Conservation (phyloP, 495 filamentous ascomycete genomes). For the Cryomyces minteri region DNA sequence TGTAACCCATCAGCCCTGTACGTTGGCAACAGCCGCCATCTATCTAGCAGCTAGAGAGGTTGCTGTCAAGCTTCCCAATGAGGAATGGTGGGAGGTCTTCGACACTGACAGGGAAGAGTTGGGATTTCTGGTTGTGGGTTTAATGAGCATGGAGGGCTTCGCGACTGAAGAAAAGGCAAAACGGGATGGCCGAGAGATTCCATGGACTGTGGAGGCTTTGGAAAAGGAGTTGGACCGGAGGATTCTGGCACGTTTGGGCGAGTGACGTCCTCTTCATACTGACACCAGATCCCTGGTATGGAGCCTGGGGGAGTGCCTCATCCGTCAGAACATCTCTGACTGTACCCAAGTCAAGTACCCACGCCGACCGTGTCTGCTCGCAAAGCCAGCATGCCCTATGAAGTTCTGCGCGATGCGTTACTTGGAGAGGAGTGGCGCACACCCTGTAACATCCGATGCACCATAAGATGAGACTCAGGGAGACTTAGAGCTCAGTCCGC, state of each 20-base stretch:
- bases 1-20: conserved; percentile 75
- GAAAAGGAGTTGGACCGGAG: conserved; percentile 41
- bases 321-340: no score
- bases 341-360: no score
- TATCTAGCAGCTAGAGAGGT: conserved; percentile 76
- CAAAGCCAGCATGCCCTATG: no score
- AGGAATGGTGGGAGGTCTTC: conserved; percentile 95
- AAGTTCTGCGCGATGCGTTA: no score
- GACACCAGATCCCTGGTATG: no score
- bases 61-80: conserved; percentile 55
- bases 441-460: no score
- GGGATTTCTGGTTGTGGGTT: conserved; percentile 76
- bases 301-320: no score
- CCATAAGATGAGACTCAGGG: no score
- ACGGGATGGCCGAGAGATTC: conserved; percentile 25
- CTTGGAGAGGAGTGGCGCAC: no score
- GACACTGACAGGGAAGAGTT: conserved; percentile 94
- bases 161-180: conserved; percentile 31
- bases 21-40: conserved; percentile 71
- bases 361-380: no score
- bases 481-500: no score
- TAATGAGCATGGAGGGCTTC: conserved; percentile 66
- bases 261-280: no score
- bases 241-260: background rate
- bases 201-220: conserved; percentile 32